A percentile compares a stretch with the other conserved stretches of the same genome.
Conservation (phyloP, 345 rosid species). For the Jatropha curcas region DNA sequence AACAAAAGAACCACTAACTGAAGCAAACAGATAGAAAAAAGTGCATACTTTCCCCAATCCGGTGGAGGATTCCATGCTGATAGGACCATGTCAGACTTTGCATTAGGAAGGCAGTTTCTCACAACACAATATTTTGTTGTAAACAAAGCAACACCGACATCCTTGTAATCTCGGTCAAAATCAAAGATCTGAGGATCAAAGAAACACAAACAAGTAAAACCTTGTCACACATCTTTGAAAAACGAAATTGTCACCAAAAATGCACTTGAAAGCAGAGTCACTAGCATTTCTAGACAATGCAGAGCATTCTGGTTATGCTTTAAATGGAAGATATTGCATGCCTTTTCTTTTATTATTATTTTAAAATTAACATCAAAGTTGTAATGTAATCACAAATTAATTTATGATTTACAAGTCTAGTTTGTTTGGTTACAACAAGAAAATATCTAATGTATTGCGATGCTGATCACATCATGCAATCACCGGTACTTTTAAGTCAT, state of each 20-base stretch:
- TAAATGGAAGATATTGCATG: neutral
- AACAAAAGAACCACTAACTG: slow-evolving; percentile 5
- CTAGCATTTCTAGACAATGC: neutral
- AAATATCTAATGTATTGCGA: neutral
- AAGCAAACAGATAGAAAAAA: slow-evolving; percentile 17
- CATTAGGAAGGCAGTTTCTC: slow-evolving; percentile 77
- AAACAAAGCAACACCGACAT: slow-evolving; percentile 88
- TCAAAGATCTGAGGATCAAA: slow-evolving; percentile 68
- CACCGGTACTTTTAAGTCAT: neutral
- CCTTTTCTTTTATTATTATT: no score
- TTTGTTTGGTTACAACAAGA: neutral
- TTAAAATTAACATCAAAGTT: no score
- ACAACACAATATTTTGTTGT: slow-evolving; percentile 83
- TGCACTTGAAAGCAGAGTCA: neutral
- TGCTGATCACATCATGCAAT: neutral
- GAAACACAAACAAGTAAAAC: neutral
- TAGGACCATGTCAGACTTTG: slow-evolving; percentile 86
- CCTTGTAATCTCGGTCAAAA: slow-evolving; percentile 98
- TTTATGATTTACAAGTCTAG: no score
- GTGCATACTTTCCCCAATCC: slow-evolving; percentile 94
- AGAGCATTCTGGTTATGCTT: neutral
- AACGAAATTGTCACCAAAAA: slow-evolving; percentile 6
- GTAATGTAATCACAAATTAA: no score
- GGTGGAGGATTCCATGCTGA: slow-evolving; percentile 98
- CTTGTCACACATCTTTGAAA: slow-evolving; percentile 4